Conservation (phyloP, 495 filamentous ascomycete genomes). For the Bryoglossum gracile region DNA sequence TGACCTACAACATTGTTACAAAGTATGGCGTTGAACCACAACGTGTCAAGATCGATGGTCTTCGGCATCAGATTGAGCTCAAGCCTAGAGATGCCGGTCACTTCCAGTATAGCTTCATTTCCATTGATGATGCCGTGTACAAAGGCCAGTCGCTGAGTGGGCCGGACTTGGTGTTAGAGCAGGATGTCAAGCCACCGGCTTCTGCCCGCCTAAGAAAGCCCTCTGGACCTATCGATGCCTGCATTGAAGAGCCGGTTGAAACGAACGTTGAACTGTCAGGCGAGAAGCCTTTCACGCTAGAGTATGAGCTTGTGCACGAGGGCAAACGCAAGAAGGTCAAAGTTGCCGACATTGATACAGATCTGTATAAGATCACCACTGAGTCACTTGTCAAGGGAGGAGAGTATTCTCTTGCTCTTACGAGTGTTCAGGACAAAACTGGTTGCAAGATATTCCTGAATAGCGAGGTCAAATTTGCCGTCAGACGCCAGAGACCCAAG, state of each 20-base stretch:
- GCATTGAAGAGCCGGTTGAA: conserved; percentile 71
- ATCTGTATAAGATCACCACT: conserved; percentile 63
- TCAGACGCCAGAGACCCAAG: conserved; percentile 77
- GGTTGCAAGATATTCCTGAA: conserved; percentile 79
- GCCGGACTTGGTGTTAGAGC: conserved; percentile 57
- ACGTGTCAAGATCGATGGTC: conserved; percentile 38
- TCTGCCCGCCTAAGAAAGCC: conserved; percentile 57
- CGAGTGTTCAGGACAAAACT: conserved; percentile 75
- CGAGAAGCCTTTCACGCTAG: conserved; percentile 77
- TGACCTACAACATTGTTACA: conserved; percentile 62
- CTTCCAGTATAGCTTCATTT: conserved; percentile 77
- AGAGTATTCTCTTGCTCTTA: conserved; percentile 77
- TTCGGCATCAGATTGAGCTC: conserved; percentile 74
- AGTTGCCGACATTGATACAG: conserved; percentile 52
- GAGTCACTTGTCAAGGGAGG: conserved; percentile 67
- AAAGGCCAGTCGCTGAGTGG: conserved; percentile 47
- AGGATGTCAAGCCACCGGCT: conserved; percentile 87
- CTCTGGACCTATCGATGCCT: conserved; percentile 51
- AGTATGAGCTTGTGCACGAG: conserved; percentile 90
- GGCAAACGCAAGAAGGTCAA: conserved; percentile 69
- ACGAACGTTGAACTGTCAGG: conserved; percentile 69
- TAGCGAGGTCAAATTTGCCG: conserved; percentile 72
- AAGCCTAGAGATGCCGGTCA: conserved; percentile 75
- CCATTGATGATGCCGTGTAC: conserved; percentile 77
- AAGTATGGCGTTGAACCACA: conserved; percentile 29